Conservation (phyloP, 345 rosid species). For the Salix caprea region DNA sequence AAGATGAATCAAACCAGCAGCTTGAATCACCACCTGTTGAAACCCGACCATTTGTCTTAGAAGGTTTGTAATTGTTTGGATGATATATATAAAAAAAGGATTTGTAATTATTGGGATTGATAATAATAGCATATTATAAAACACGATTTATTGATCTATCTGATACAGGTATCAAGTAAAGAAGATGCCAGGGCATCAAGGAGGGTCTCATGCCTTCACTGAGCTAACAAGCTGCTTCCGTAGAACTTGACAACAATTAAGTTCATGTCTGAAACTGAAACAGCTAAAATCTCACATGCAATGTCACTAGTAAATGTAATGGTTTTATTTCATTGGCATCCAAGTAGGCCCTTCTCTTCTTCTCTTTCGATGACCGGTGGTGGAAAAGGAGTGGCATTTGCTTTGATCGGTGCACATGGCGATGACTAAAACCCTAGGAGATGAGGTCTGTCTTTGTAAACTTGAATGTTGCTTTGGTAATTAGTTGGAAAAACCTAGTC, state of each 20-base stretch:
- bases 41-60: constrained; percentile 70
- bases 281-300: constrained; percentile 5
- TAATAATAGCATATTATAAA: constrained; percentile 11
- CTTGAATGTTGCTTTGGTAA: too few species aligned
- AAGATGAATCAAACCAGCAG: constrained; percentile 17
- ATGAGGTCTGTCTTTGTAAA: too few species aligned
- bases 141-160: constrained; percentile 39
- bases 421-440: too few species aligned
- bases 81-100: constrained; percentile 33
- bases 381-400: too few species aligned
- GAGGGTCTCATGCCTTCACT: constrained; percentile 27
- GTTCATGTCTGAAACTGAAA: not conserved
- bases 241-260: constrained; percentile 3
- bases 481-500: too few species aligned
- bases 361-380: too few species aligned
- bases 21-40: constrained; percentile 34
- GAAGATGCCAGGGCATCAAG: constrained; percentile 3
- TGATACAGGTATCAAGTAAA: too few species aligned
- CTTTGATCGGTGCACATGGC: too few species aligned
- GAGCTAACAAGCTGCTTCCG: constrained; percentile 26
- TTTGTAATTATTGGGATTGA: constrained; percentile 54
- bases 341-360: too few species aligned
- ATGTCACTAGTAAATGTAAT: not conserved
- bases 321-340: too few species aligned
- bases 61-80: constrained; percentile 82